phyloP scores from a whole-genome alignment of 2,329 filamentous ascomycete genomes.

The Oidium heveae region DNA sequence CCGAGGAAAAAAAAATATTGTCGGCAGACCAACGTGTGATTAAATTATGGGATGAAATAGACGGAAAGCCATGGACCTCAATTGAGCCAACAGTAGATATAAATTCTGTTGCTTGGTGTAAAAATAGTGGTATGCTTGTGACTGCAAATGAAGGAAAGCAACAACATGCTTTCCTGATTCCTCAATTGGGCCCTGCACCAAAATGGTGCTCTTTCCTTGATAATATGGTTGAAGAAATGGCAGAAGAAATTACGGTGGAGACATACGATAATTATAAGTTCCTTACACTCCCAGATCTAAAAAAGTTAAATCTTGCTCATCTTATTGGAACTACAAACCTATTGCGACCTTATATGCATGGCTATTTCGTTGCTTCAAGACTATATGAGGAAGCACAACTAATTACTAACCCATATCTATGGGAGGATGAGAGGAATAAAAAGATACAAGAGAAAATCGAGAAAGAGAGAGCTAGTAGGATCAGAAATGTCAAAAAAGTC shows the following conservation, averaged over 20 bases:
- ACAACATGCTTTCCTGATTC: constrained; percentile 86
- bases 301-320: constrained; percentile 64
- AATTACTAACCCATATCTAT: constrained; percentile 81
- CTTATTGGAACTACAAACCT: constrained; percentile 76
- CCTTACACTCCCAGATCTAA: constrained; percentile 67
- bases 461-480: constrained; percentile 85
- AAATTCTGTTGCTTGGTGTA: constrained; percentile 83
- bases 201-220: constrained; percentile 94
- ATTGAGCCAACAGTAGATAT: constrained; percentile 88
- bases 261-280: constrained; percentile 99
- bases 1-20: constrained; percentile 64
- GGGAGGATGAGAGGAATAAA: constrained; percentile 78
- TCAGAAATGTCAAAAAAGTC: constrained; percentile 85
- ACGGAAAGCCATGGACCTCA: constrained; percentile 78
- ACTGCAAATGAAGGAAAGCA: constrained; percentile 93
- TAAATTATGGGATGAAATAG: constrained; percentile 76
- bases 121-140: constrained; percentile 77
- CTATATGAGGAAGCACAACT: constrained; percentile 85
- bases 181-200: constrained; percentile 75
- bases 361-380: constrained; percentile 88
- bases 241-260: constrained; percentile 50
- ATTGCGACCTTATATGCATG: constrained; percentile 92
- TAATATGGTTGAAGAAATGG: constrained; percentile 97
- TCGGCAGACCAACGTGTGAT: constrained; percentile 89
- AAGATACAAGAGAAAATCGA: constrained; percentile 86